Conservation (phyloP, 2,329 filamentous ascomycete genomes). For the Scolecobasidium constrictum region DNA sequence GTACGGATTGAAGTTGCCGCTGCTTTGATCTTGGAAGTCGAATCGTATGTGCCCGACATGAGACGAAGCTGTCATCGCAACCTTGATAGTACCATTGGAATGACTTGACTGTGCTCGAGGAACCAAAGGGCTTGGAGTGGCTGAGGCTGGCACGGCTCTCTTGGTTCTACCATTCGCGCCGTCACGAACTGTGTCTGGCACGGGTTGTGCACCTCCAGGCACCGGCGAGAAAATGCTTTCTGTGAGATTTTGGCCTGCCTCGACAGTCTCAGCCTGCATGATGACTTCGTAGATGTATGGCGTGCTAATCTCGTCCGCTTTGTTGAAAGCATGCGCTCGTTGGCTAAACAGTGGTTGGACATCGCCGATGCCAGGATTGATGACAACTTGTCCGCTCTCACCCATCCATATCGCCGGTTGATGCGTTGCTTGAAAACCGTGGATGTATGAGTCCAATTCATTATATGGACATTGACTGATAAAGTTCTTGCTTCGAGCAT, state of each 20-base stretch:
- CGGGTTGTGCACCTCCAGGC: conserved; percentile 29
- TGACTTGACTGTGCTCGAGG: too few species aligned
- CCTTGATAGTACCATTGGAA: too few species aligned
- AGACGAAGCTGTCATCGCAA: too few species aligned
- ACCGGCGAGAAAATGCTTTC: conserved; percentile 25
- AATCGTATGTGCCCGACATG: too few species aligned
- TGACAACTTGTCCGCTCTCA: conserved; percentile 35
- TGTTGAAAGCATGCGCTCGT: conserved; percentile 30
- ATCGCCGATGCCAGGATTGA: conserved; percentile 28
- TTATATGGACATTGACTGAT: conserved; percentile 38
- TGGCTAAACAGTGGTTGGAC: conserved; percentile 27
- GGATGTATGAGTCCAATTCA: conserved; percentile 31
- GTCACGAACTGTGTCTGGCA: conserved; percentile 24
- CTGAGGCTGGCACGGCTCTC: too few species aligned
- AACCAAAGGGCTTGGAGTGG: too few species aligned
- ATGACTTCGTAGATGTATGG: conserved; percentile 37
- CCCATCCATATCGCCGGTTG: conserved; percentile 45
- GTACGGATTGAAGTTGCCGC: too few species aligned
- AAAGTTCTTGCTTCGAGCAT: too few species aligned
- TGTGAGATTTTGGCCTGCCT: conserved; percentile 19
- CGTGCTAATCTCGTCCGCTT: conserved; percentile 32
- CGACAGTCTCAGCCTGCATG: conserved; percentile 25
- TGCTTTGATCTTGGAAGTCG: too few species aligned
- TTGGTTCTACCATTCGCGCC: too few species aligned
- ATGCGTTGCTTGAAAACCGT: conserved; percentile 40